phyloP scores from a whole-genome alignment of 129 eudicot species.

The Centaurea solstitialis region DNA sequence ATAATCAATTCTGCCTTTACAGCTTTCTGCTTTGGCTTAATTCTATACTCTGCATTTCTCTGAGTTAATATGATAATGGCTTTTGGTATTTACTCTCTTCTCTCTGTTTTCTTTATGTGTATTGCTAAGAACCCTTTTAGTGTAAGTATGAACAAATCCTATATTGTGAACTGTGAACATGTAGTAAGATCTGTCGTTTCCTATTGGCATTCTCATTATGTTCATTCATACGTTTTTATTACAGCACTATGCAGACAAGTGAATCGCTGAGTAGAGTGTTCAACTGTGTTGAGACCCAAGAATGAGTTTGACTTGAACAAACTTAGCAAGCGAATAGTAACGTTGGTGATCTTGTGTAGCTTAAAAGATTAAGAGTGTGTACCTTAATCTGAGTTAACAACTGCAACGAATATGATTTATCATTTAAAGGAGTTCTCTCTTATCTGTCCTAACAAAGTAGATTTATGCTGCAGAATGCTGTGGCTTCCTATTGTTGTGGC shows the following conservation, averaged over 20 bases:
- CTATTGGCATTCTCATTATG: background rate
- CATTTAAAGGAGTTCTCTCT: background rate
- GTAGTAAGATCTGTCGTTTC: background rate
- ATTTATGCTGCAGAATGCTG: background rate
- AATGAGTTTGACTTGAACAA: background rate
- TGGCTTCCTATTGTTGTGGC: background rate
- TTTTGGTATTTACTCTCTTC: background rate
- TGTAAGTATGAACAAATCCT: background rate
- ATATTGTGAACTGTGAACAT: background rate
- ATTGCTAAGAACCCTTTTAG: background rate
- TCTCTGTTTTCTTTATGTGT: background rate
- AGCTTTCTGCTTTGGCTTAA: background rate
- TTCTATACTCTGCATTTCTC: background rate
- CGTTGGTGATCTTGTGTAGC: background rate
- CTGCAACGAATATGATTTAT: background rate
- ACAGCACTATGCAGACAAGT: background rate
- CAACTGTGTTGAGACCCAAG: background rate
- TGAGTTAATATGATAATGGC: too few species aligned
- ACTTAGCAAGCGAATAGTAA: background rate
- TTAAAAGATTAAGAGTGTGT: background rate
- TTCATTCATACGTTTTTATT: background rate
- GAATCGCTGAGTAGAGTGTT: background rate
- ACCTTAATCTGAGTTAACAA: background rate
- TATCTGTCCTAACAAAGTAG: background rate
- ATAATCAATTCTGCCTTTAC: background rate